phyloP scores from a whole-genome alignment of 1,284 basidiomycete species.

The Cutaneotrichosporon cyanovorans region DNA sequence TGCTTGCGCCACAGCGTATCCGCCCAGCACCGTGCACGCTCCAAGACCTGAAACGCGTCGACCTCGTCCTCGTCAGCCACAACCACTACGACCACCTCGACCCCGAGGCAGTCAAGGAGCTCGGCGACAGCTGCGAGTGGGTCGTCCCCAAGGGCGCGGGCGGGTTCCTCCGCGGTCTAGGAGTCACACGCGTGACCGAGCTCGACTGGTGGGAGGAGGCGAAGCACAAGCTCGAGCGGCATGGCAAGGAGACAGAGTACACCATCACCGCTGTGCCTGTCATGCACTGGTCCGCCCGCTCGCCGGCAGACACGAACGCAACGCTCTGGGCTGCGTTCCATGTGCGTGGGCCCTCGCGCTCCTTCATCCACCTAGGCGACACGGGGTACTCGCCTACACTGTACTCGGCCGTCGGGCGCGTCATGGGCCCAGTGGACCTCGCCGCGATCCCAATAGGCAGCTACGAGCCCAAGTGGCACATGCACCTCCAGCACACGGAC shows the following conservation, averaged over 20 bases:
- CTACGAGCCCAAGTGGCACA: conserved; percentile 46
- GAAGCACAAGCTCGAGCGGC: conserved; percentile 22
- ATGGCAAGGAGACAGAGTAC: conserved; percentile 25
- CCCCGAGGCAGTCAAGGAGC: conserved; percentile 36
- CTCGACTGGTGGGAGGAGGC: conserved; percentile 46
- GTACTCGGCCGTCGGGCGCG: conserved; percentile 45
- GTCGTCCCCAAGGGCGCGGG: conserved; percentile 41
- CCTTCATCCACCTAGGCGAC: conserved; percentile 48
- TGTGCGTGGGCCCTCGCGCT: conserved; percentile 32
- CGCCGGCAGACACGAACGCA: conserved; percentile 47
- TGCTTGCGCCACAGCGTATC: conserved; percentile 45
- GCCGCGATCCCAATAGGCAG: conserved; percentile 49
- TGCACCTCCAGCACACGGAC: conserved; percentile 46
- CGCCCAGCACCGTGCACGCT: conserved; percentile 46
- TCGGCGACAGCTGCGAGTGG: conserved; percentile 43
- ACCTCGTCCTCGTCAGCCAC: conserved; percentile 48
- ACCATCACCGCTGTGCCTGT: conserved; percentile 40
- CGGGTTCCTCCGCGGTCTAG: conserved; percentile 31
- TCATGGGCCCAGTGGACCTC: conserved; percentile 46
- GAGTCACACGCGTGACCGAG: conserved; percentile 41
- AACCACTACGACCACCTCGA: conserved; percentile 47
- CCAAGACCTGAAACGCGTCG: conserved; percentile 44
- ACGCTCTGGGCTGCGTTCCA: conserved; percentile 48
- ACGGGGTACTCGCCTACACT: conserved; percentile 46
- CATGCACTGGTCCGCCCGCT: conserved; percentile 49